Percentiles rank a stretch among this genome's conserved stretches.
Evolutionary conservation across 1,284 basidiomycete species (phyloP).

Genomic region (Puccinia horiana): DNA sequence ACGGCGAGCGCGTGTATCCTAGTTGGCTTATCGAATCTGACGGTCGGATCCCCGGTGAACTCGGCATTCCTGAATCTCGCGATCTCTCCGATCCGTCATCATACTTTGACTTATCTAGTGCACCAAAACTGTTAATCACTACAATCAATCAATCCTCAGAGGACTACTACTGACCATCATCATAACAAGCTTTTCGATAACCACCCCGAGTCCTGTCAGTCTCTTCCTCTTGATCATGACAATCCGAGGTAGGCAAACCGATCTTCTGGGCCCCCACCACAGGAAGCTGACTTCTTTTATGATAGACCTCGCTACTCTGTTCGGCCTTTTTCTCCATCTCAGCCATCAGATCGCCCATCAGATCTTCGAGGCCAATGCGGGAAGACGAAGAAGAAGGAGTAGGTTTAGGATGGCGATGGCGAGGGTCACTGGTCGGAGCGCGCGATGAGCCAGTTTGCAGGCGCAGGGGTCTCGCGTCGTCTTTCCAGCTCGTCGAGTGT

Average conservation of each 20-base stretch:
- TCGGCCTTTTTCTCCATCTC: slow-evolving; percentile 43
- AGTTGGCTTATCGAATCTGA: slow-evolving; percentile 38
- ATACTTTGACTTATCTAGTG: neutral
- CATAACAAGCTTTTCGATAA: neutral
- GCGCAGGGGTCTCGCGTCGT: neutral
- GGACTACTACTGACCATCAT: neutral
- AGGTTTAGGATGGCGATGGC: neutral
- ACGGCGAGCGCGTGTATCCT: slow-evolving; percentile 25
- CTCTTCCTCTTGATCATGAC: neutral
- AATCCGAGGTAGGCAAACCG: neutral
- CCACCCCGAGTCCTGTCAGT: neutral
- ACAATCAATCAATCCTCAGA: neutral
- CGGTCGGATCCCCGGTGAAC: slow-evolving; percentile 32
- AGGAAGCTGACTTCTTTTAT: neutral
- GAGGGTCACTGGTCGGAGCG: neutral
- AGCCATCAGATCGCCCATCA: slow-evolving; percentile 42
- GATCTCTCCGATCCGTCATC: neutral
- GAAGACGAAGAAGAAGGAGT: neutral
- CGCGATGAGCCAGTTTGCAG: no score
- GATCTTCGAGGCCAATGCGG: slow-evolving; percentile 13
- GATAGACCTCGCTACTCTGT: slow-evolving; percentile 3
- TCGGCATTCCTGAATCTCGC: neutral
- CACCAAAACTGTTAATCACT: neutral
- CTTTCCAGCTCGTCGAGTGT: no score
- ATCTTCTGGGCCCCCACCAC: neutral